Evolutionary conservation across 345 rosid species (phyloP).

Genomic region (Syzygium aromaticum): DNA sequence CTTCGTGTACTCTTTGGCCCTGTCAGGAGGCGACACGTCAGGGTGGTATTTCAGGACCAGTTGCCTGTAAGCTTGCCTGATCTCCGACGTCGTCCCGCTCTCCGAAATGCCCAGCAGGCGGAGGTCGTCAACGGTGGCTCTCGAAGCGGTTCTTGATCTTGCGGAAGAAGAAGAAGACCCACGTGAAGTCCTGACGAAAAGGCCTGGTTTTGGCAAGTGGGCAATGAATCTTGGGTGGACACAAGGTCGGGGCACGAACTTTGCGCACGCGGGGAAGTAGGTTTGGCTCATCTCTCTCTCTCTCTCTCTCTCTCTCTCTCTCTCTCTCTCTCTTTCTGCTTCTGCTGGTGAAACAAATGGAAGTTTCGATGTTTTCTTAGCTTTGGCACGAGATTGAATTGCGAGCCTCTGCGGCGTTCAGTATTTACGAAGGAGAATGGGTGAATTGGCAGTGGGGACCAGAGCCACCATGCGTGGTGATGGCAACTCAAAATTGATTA

Average conservation of each 20-base stretch:
- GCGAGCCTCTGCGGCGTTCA: not conserved
- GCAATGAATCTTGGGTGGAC: not conserved
- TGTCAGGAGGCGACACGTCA: slow-evolving; percentile 9
- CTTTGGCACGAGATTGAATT: not conserved
- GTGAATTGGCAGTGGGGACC: not conserved
- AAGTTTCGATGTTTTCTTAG: not conserved
- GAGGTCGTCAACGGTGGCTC: not conserved
- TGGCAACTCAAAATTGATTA: not conserved
- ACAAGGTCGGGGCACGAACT: not conserved
- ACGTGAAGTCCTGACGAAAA: not conserved
- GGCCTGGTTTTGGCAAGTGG: not conserved
- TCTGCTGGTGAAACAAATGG: not conserved
- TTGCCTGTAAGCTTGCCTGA: slow-evolving; percentile 20
- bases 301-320: not conserved
- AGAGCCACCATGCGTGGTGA: not conserved
- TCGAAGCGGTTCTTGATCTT: not conserved
- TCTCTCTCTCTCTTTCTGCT: not conserved
- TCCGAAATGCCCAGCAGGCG: slow-evolving; percentile 13
- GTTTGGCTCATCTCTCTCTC: not conserved
- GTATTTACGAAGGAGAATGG: not conserved
- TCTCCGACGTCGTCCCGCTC: slow-evolving; percentile 2
- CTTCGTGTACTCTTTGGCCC: slow-evolving; percentile 6
- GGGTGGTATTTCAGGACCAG: slow-evolving; percentile 17
- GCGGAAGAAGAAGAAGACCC: not conserved
- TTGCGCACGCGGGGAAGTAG: not conserved